Evolutionary conservation across 805 yeast genomes (phyloP).

Genomic region (Grigorovia yakushimaensis): DNA sequence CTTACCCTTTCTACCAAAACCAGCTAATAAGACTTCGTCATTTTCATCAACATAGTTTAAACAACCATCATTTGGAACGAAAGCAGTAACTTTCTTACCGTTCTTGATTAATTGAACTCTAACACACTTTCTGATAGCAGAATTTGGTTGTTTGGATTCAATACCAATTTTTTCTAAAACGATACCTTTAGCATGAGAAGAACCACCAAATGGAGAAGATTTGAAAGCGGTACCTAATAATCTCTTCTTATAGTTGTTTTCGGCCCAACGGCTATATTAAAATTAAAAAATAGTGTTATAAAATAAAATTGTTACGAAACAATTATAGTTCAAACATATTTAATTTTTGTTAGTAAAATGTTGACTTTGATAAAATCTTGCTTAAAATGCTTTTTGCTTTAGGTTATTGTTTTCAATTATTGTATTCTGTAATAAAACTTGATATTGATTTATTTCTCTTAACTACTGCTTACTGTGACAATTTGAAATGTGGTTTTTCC

Average conservation of each 20-base stretch:
- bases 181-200: conserved; percentile 99
- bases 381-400: not conserved
- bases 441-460: no score
- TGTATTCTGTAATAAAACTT: not conserved
- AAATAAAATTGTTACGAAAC: not conserved
- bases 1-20: conserved; percentile 99
- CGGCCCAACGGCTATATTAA: conserved; percentile 89
- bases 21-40: conserved; percentile 99
- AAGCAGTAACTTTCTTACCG: conserved; percentile 99
- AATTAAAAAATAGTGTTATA: not conserved
- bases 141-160: conserved; percentile 99
- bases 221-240: conserved; percentile 99
- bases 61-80: conserved; percentile 99
- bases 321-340: not conserved
- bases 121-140: conserved; percentile 99
- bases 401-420: no score
- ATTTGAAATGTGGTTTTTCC: no score
- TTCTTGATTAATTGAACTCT: conserved; percentile 99
- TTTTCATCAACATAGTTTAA: conserved; percentile 99
- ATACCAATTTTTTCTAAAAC: conserved; percentile 99
- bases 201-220: conserved; percentile 99
- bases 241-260: conserved; percentile 95
- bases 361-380: no score
- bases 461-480: no score
- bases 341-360: conserved; percentile 1